phyloP scores from a whole-genome alignment of 306 rosid species.

The Rosa multiflora region DNA sequence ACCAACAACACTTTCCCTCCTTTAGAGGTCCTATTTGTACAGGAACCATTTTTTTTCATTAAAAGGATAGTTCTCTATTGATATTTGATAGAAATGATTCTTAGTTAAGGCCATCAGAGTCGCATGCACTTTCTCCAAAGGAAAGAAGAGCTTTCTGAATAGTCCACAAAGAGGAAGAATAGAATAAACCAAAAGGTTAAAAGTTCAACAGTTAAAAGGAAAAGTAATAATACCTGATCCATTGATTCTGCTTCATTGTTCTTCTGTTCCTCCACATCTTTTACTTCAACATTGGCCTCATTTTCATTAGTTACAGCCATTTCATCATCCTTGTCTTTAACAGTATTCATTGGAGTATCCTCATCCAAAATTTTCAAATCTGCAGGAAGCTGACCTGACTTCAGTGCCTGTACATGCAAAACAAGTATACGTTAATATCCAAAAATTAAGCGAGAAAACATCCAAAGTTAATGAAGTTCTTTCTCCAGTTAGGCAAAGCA shows the following conservation, averaged over 20 bases:
- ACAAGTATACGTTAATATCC: constrained; percentile 8
- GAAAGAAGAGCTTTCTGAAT: not conserved
- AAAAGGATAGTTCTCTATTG: not conserved
- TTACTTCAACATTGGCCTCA: constrained; percentile 39
- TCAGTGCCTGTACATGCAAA: constrained; percentile 66
- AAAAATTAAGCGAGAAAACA: constrained; percentile 1
- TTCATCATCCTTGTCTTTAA: constrained; percentile 37
- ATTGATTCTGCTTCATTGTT: constrained; percentile 55
- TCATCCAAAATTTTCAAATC: constrained; percentile 57
- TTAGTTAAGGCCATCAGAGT: not conserved
- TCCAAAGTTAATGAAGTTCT: not conserved
- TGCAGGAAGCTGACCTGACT: constrained; percentile 87
- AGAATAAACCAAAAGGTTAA: not conserved
- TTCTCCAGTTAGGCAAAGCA: constrained; percentile 29
- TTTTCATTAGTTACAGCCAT: constrained; percentile 23
- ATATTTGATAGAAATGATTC: not conserved
- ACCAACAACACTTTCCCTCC: not conserved
- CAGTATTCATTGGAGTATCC: constrained; percentile 32
- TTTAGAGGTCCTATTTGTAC: not conserved
- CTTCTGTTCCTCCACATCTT: constrained; percentile 45
- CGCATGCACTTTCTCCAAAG: not conserved
- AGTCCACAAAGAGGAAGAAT: not conserved
- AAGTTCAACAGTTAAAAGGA: not conserved
- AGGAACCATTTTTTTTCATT: not conserved
- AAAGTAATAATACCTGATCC: constrained; percentile 59